These are phyloP conservation scores for Polygonum maritimum DNA, from an alignment of 148 eudicot genomes.

Conservation along the genomic window DNA sequence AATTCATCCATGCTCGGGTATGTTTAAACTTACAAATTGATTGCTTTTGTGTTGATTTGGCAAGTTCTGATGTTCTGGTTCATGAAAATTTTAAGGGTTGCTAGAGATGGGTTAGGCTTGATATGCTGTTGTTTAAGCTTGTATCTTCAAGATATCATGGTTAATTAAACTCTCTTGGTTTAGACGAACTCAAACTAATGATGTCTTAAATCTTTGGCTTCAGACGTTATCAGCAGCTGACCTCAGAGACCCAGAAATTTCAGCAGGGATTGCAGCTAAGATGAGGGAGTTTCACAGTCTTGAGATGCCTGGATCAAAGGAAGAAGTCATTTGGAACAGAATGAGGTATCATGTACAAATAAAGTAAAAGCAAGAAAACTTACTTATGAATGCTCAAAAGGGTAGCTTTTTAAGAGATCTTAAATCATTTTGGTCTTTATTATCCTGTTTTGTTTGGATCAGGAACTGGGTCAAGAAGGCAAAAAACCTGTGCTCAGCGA, in stretches of 20 bases:
- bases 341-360: conserved; percentile 51
- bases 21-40: background rate
- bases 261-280: conserved; percentile 62
- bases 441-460: conserved; percentile 2
- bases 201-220: conserved; percentile 3
- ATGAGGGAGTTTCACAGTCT: conserved; percentile 85
- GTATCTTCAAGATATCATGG: background rate
- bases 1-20: conserved; percentile 93
- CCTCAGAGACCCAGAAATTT: conserved; percentile 65
- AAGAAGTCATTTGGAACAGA: conserved; percentile 57
- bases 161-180: background rate
- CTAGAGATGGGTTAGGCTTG: too few species aligned
- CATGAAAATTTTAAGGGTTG: too few species aligned
- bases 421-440: background rate
- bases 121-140: background rate
- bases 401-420: background rate
- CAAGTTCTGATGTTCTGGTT: too few species aligned
- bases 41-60: background rate
- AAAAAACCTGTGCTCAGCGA: conserved; percentile 41
- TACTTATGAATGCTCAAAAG: background rate
- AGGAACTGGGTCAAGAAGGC: conserved; percentile 75
- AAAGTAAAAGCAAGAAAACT: conserved; percentile 32
- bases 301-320: conserved; percentile 76
- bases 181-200: background rate
- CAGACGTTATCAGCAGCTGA: conserved; percentile 87